A percentile compares a stretch with the other conserved stretches of the same genome.
Evolutionary conservation across 352 stramenopile genomes (phyloP).

Genomic region (Phytopythium delawarense): DNA sequence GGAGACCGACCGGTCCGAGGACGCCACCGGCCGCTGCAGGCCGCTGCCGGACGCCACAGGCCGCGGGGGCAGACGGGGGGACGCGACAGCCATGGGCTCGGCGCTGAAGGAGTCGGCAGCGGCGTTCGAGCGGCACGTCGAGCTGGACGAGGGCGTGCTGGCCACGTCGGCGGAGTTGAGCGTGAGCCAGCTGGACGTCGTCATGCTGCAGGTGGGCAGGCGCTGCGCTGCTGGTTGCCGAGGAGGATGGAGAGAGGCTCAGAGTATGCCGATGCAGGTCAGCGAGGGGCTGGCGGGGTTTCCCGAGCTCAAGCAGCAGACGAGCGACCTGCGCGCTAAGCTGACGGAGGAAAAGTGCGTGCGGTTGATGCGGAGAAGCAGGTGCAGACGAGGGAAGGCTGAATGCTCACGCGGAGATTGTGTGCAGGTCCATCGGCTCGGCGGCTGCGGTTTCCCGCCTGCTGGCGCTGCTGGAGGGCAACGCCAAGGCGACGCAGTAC

Average conservation of each 20-base stretch:
- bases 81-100: not conserved
- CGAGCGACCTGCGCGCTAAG: constrained; percentile 38
- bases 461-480: constrained; percentile 41
- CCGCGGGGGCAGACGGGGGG: not conserved
- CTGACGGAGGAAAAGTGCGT: constrained; percentile 50
- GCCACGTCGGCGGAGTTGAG: constrained; percentile 57
- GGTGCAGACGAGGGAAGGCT: constrained; percentile 1
- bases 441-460: constrained; percentile 39
- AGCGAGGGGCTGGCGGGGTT: constrained; percentile 35
- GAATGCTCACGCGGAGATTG: too few species aligned
- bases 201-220: constrained; percentile 39
- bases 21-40: not conserved
- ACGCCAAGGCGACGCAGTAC: constrained; percentile 40
- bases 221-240: too few species aligned
- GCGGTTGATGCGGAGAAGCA: not conserved
- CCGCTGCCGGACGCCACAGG: too few species aligned
- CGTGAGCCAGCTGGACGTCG: constrained; percentile 31
- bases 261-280: constrained; percentile 16
- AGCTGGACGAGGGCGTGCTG: constrained; percentile 59
- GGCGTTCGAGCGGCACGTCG: constrained; percentile 58
- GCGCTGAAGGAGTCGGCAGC: constrained; percentile 27
- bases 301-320: constrained; percentile 35
- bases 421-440: constrained; percentile 32
- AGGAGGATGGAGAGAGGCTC: not conserved
- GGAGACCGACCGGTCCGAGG: not conserved